These are phyloP conservation scores for Batrachochytrium dendrobatidis DNA, from an alignment of 371 early-diverging fungal species.

Conservation along the genomic window DNA sequence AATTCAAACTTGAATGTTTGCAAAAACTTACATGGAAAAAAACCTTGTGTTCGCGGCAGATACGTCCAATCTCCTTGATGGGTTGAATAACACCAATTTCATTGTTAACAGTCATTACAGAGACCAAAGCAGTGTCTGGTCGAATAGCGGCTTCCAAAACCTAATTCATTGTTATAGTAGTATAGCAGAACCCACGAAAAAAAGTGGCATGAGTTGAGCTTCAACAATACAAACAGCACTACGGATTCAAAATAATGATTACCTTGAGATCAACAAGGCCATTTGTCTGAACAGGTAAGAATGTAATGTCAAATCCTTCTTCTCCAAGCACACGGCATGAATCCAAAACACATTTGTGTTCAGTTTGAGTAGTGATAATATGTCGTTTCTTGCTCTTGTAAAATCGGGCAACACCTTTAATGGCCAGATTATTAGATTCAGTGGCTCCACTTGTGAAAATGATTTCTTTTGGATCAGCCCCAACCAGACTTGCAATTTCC, in stretches of 20 bases:
- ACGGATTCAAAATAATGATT: neutral
- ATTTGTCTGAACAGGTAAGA: constrained; percentile 84
- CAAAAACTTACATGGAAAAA: constrained; percentile 68
- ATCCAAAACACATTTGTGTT: constrained; percentile 99
- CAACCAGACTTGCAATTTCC: constrained; percentile 89
- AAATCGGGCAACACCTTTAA: constrained; percentile 97
- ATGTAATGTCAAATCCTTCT: constrained; percentile 97
- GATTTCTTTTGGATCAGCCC: constrained; percentile 97
- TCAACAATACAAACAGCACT: neutral
- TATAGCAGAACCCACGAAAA: no score
- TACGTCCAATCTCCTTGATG: constrained; percentile 84
- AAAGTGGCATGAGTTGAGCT: no score
- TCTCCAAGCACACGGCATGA: constrained; percentile 96
- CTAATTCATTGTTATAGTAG: constrained; percentile 36
- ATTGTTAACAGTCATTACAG: constrained; percentile 98
- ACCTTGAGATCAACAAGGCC: constrained; percentile 69
- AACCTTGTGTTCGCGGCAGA: constrained; percentile 81
- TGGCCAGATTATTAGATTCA: constrained; percentile 95
- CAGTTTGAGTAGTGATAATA: constrained; percentile 97
- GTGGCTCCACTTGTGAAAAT: constrained; percentile 99
- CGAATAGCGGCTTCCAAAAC: constrained; percentile 80
- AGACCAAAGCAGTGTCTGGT: constrained; percentile 87
- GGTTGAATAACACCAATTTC: constrained; percentile 99
- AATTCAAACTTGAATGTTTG: no score
- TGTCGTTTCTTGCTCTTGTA: constrained; percentile 93